These are phyloP conservation scores for Wickerhamomyces bovis DNA, from an alignment of 805 yeast genomes.

Conservation along the genomic window DNA sequence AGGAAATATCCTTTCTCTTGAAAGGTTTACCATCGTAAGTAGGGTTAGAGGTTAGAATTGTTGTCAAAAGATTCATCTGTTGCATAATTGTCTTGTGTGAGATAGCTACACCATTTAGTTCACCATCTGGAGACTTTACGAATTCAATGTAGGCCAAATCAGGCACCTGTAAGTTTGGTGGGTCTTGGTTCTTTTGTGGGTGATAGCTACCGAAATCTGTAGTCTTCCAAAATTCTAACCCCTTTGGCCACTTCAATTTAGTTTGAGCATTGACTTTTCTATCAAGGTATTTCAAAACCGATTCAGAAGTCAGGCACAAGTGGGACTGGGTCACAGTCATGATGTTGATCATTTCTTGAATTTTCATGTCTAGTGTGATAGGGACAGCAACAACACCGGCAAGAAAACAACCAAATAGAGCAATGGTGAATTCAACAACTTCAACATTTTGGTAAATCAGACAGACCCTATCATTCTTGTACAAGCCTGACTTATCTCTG, in stretches of 20 bases:
- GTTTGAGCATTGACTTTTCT: conserved; percentile 41
- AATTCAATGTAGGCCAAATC: conserved; percentile 93
- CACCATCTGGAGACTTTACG: conserved; percentile 85
- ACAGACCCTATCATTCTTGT: conserved; percentile 78
- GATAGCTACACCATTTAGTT: conserved; percentile 86
- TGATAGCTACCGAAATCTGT: conserved; percentile 77
- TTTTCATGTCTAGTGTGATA: conserved; percentile 65
- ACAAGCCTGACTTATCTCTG: conserved; percentile 62
- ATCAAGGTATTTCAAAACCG: conserved; percentile 70
- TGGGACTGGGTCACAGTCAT: conserved; percentile 71
- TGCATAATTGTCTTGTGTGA: conserved; percentile 84
- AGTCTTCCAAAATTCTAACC: conserved; percentile 73
- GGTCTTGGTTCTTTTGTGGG: conserved; percentile 49
- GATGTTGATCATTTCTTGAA: conserved; percentile 65
- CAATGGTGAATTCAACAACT: conserved; percentile 77
- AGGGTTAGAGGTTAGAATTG: conserved; percentile 62
- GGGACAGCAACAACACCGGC: conserved; percentile 97
- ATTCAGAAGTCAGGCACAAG: conserved; percentile 74
- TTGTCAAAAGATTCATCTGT: conserved; percentile 74
- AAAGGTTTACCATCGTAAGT: conserved; percentile 38
- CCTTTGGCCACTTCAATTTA: conserved; percentile 64
- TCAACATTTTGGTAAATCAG: conserved; percentile 80
- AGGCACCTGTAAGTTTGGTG: conserved; percentile 65
- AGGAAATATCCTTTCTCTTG: conserved; percentile 47
- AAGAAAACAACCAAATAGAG: conserved; percentile 84